Evolutionary conservation across 371 early-diverging fungal species (phyloP).

Genomic region (Mucor racemosus): DNA sequence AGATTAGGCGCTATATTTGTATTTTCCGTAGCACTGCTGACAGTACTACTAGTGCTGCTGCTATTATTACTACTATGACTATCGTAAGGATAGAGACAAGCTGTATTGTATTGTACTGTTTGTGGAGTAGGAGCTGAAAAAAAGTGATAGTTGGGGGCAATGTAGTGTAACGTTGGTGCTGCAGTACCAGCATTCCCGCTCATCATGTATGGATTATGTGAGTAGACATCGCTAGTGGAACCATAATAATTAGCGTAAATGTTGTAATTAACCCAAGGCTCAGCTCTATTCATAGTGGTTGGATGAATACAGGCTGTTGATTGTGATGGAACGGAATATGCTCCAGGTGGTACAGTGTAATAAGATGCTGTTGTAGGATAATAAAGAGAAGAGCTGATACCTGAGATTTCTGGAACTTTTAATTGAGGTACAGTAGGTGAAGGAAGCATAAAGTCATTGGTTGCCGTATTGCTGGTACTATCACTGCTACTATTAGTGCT

Average conservation of each 20-base stretch:
- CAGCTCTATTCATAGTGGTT: background rate
- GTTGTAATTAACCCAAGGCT: conserved; percentile 3
- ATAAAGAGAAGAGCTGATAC: background rate
- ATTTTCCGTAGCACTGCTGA: background rate
- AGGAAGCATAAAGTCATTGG: background rate
- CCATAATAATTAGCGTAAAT: conserved; percentile 8
- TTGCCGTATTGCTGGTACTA: background rate
- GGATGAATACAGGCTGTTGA: background rate
- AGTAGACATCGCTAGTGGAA: background rate
- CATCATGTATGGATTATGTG: background rate
- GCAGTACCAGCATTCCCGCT: background rate
- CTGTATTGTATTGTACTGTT: background rate
- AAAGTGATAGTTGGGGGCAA: background rate
- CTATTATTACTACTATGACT: background rate
- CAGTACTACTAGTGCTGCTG: background rate
- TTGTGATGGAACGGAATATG: conserved; percentile 3
- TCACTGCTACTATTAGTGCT: background rate
- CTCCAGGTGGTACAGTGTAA: background rate
- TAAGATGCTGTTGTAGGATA: conserved; percentile 1
- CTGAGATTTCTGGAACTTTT: background rate
- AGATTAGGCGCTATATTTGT: background rate
- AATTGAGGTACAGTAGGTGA: background rate
- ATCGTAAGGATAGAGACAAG: conserved; percentile 4
- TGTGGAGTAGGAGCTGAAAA: background rate
- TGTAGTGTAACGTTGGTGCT: conserved; percentile 1